Base-by-base conservation (phyloP, 495 filamentous ascomycete species). In the Podospora pseudocomata region DNA sequence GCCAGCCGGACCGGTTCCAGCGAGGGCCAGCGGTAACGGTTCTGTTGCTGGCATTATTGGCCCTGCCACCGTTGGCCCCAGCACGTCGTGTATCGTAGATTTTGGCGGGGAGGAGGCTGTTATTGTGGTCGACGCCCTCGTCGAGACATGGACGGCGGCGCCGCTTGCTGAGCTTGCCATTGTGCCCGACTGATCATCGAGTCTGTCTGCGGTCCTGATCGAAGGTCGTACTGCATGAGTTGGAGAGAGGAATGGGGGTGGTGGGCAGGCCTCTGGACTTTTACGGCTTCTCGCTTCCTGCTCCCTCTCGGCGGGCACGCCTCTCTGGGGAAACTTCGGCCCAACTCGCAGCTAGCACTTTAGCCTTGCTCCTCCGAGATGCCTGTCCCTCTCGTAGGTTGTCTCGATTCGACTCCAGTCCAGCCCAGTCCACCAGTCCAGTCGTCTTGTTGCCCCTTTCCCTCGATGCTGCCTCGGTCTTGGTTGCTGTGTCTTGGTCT, bases 161-260 rank as follows among this genome's bases (percentile, higher is more conserved):
- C 66, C 66, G 27, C 69, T 65, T 68, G 69, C 63, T 76, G 72
- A 69, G 59, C 66, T 63, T 63, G 73, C 67, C 73, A 73, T 75
- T 65, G 49, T 74, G 57, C 64, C 69, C 64, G 49, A 68, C 55
- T 68, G 68, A 74, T 69, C 75, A 75, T 76, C 62, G 74, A 75
- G 39, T 61, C 75, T 55, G 54, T 67, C 15, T 59, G 64, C 44
- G 34, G 64, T 30, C 56, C 7, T 16, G 11, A 55, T 57, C 55
- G 3, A 20, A 30, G 11, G 61, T 55, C 65, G 71, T 60, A 55
- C 30, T 49, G 32, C 30, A 39, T 20, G 30, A 63, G 20, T 19
- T 63, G 61, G 61, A 4, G 16, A 20, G 18, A 32, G 59, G 58
- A 7, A 32, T 32, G 30, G 63, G 66, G 62, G 56, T 65, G 59